Conservation (phyloP, 1,284 basidiomycete species). For the Marasmius fiardii region DNA sequence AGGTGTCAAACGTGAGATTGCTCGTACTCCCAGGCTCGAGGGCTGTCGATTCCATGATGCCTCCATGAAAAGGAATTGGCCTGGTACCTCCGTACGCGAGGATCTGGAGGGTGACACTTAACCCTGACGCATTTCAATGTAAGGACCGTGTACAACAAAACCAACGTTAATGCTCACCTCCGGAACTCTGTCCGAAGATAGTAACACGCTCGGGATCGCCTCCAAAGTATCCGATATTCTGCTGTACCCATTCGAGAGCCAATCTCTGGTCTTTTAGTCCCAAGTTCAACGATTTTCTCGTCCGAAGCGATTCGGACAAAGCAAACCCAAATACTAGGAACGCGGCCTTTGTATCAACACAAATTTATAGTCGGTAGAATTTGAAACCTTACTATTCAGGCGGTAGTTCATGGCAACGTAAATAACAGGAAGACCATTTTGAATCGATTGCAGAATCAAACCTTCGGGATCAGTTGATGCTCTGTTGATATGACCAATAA, state of each 20-base stretch:
- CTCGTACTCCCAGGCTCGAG: conserved; percentile 1
- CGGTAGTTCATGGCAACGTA: conserved; percentile 7
- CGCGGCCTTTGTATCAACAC: neutral
- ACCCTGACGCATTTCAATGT: neutral
- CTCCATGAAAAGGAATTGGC: neutral
- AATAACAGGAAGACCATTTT: neutral
- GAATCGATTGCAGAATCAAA: neutral
- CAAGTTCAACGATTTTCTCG: neutral
- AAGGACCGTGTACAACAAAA: neutral
- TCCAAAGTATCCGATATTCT: neutral
- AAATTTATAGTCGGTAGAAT: neutral
- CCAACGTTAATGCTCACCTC: neutral
- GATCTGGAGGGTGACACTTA: conserved; percentile 4
- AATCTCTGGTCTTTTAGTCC: conserved; percentile 5
- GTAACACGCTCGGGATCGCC: neutral
- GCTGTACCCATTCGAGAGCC: conserved; percentile 2
- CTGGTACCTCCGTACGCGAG: conserved; percentile 2
- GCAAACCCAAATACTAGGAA: conserved; percentile 6
- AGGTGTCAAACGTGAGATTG: neutral
- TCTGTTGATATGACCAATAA: conserved; percentile 2
- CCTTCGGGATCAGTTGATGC: neutral
- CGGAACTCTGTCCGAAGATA: neutral
- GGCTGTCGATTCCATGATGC: conserved; percentile 1
- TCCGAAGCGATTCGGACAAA: neutral
- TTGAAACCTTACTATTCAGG: neutral